These are phyloP conservation scores for Guillardia theta DNA, from an alignment of 78 protist genomes.

Conservation along the genomic window DNA sequence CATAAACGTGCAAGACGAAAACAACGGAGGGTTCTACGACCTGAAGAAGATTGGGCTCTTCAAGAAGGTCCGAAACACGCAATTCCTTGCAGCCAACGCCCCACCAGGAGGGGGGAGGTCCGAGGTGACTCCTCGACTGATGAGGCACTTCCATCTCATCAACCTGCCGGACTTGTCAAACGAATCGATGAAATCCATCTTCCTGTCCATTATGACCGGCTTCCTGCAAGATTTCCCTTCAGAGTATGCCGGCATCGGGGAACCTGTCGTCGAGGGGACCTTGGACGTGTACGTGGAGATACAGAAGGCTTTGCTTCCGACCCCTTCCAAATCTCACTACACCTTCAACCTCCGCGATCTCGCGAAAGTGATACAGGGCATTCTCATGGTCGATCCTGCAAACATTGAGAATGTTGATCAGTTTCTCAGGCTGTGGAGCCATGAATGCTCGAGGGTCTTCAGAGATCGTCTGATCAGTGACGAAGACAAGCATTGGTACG, in stretches of 20 bases:
- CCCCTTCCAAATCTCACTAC: slow-evolving; percentile 83
- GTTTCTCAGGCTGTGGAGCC: slow-evolving; percentile 62
- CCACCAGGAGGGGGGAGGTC: slow-evolving; percentile 87
- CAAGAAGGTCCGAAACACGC: slow-evolving; percentile 53
- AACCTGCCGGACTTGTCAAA: slow-evolving; percentile 53
- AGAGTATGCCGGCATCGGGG: background rate
- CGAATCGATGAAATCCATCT: slow-evolving; percentile 62
- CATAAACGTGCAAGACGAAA: slow-evolving; percentile 44
- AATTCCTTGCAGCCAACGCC: slow-evolving; percentile 70
- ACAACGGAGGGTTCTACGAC: slow-evolving; percentile 78
- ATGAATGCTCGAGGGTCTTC: slow-evolving; percentile 61
- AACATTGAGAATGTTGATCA: background rate
- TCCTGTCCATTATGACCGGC: slow-evolving; percentile 64
- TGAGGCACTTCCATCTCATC: slow-evolving; percentile 63
- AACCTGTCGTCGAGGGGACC: slow-evolving; percentile 57
- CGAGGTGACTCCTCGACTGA: slow-evolving; percentile 68
- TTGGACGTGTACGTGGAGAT: slow-evolving; percentile 61
- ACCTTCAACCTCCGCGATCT: slow-evolving; percentile 87
- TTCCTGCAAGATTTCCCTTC: slow-evolving; percentile 45
- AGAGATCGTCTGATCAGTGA: slow-evolving; percentile 55
- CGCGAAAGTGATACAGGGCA: slow-evolving; percentile 63
- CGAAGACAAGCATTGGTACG: slow-evolving; percentile 50
- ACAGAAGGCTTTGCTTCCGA: slow-evolving; percentile 62
- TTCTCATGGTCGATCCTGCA: slow-evolving; percentile 52
- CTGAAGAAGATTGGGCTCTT: slow-evolving; percentile 64